phyloP scores from a whole-genome alignment of 2,329 filamentous ascomycete genomes.

The Apiospora malaysiana region DNA sequence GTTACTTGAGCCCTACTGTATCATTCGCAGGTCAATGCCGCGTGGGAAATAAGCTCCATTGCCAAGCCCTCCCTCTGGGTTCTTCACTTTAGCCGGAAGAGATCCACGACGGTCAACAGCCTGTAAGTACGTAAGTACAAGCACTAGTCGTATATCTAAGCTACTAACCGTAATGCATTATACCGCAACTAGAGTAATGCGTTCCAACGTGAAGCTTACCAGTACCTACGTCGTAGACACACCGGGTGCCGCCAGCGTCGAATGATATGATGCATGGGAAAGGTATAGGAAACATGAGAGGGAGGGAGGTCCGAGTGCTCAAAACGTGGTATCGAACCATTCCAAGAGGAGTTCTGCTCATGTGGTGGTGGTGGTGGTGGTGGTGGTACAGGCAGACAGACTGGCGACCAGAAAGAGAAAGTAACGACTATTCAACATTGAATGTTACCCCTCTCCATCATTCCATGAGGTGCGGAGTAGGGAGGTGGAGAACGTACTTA shows the following conservation, averaged over 20 bases:
- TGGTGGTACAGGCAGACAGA: no score
- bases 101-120: background rate
- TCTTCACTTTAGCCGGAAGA: conserved; percentile 13
- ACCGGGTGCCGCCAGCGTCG: background rate
- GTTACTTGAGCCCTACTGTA: background rate
- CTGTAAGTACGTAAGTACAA: background rate
- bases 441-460: conserved; percentile 1
- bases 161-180: background rate
- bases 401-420: background rate
- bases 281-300: background rate
- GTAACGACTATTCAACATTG: background rate
- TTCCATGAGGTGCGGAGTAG: background rate
- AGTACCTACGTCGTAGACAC: no score
- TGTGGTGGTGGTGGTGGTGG: no score
- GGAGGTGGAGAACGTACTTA: background rate
- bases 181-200: background rate
- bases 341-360: background rate
- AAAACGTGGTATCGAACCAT: conserved; percentile 5
- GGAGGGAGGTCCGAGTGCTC: background rate
- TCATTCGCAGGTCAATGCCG: background rate
- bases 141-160: background rate
- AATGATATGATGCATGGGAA: background rate
- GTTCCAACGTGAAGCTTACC: background rate
- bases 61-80: background rate
- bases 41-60: conserved; percentile 15